phyloP scores from a whole-genome alignment of 1,284 basidiomycete genomes.

The Ustilago curta region DNA sequence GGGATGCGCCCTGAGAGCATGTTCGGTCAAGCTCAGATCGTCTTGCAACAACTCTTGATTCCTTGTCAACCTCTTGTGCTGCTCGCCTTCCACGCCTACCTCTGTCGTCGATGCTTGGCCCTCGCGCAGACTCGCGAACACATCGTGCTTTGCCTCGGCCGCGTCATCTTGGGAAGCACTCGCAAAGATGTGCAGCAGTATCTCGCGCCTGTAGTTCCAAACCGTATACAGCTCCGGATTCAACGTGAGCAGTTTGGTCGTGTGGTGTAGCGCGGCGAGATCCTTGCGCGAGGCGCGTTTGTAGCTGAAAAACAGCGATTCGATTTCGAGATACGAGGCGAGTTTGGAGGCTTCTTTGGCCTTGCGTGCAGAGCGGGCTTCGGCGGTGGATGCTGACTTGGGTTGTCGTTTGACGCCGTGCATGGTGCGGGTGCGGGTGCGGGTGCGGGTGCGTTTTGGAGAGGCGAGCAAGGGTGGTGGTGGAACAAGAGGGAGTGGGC shows the following conservation, averaged over 20 bases:
- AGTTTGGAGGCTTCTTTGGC: constrained; percentile 59
- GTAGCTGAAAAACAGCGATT: constrained; percentile 47
- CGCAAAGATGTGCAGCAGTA: constrained; percentile 52
- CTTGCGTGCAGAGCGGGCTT: constrained; percentile 53
- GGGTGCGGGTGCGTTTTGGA: not conserved
- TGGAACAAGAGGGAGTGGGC: not conserved
- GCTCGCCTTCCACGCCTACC: not conserved
- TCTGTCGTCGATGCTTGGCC: not conserved
- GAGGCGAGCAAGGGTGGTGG: too few species aligned
- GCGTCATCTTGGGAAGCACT: not conserved
- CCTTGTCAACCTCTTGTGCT: constrained; percentile 3
- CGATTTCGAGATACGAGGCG: constrained; percentile 46
- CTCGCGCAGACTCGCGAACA: constrained; percentile 41
- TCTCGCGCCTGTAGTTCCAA: constrained; percentile 65
- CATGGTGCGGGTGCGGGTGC: constrained; percentile 16
- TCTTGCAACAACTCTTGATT: constrained; percentile 39
- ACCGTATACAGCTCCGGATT: constrained; percentile 68
- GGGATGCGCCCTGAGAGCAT: constrained; percentile 64
- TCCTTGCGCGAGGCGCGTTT: constrained; percentile 26
- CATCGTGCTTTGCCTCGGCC: constrained; percentile 23
- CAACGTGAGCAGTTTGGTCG: constrained; percentile 57
- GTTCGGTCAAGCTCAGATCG: constrained; percentile 63
- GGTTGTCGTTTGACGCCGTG: constrained; percentile 53
- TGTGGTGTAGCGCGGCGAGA: constrained; percentile 46
- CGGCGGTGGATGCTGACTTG: constrained; percentile 25